Evolutionary conservation across 2,329 filamentous ascomycete species (phyloP).

Genomic region (Sporothrix dimorphospora): DNA sequence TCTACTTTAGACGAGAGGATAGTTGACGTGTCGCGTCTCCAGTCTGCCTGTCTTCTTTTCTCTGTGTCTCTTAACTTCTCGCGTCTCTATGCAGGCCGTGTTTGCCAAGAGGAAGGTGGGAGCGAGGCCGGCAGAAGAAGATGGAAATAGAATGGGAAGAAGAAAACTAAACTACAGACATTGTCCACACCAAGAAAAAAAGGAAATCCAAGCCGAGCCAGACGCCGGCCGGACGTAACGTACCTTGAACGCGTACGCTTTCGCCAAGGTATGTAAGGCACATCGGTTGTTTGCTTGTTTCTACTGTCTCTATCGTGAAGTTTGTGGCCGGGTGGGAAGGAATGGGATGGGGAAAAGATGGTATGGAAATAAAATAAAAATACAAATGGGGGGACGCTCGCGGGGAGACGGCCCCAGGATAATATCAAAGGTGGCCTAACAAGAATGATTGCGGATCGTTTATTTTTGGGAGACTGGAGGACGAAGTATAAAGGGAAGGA

Average conservation of each 20-base stretch:
- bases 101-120: not conserved
- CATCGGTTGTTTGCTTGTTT: not conserved
- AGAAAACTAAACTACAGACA: not conserved
- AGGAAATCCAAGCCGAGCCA: not conserved
- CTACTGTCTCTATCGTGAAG: not conserved
- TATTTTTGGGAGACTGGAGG: not conserved
- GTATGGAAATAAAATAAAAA: not conserved
- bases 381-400: not conserved
- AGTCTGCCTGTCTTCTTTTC: too few relatives aligned
- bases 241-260: conserved; percentile 22
- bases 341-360: not conserved
- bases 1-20: not conserved
- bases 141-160: not conserved
- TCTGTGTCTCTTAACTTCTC: not conserved
- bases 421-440: conserved; percentile 8
- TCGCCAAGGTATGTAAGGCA: not conserved
- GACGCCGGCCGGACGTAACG: conserved; percentile 15
- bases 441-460: not conserved
- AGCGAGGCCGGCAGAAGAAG: not conserved
- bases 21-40: not conserved
- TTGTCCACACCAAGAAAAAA: not conserved
- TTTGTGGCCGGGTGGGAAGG: not conserved
- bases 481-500: too few relatives aligned
- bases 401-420: conserved; percentile 23
- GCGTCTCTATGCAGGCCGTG: not conserved